Percentiles rank a stretch among this genome's conserved stretches.
These are phyloP conservation scores for Typha latifolia DNA, from an alignment of 176 grass and related monocot species.

Conservation along the genomic window DNA sequence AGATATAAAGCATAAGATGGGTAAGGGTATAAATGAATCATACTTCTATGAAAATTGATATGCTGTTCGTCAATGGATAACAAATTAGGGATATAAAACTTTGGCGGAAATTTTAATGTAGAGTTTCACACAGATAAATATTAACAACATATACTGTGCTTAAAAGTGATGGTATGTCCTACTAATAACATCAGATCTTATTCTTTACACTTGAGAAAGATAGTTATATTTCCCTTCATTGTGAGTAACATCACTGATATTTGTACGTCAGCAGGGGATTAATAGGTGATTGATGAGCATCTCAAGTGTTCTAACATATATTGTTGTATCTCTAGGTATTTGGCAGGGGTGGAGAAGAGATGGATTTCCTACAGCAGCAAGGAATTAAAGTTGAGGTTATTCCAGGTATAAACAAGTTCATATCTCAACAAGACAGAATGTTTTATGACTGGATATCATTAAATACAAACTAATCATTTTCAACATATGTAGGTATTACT, in stretches of 20 bases:
- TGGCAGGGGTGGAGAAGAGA: slow-evolving; percentile 97
- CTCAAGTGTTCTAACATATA: neutral
- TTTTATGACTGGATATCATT: slow-evolving; percentile 1
- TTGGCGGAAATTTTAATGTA: too few relatives aligned
- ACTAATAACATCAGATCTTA: neutral
- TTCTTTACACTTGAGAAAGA: neutral
- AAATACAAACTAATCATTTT: slow-evolving; percentile 4
- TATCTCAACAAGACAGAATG: neutral
- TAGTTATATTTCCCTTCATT: neutral
- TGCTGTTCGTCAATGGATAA: too few relatives aligned
- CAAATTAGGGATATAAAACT: too few relatives aligned
- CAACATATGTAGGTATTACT: slow-evolving; percentile 63
- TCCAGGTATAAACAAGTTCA: slow-evolving; percentile 40
- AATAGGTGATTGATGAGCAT: neutral
- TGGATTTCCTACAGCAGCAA: slow-evolving; percentile 93
- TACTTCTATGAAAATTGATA: too few relatives aligned
- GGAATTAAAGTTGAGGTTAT: slow-evolving; percentile 95
- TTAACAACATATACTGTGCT: too few relatives aligned
- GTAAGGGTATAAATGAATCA: too few relatives aligned
- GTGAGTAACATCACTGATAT: neutral
- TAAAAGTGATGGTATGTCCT: too few relatives aligned
- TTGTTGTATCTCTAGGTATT: slow-evolving; percentile 46
- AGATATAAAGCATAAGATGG: too few relatives aligned
- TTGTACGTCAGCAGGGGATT: neutral
- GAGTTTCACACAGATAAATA: too few relatives aligned